Evolutionary conservation across 805 yeast species (phyloP), one percentile per base, ranked within the genome.

Genomic region (Maudiozyma bulderi): DNA sequence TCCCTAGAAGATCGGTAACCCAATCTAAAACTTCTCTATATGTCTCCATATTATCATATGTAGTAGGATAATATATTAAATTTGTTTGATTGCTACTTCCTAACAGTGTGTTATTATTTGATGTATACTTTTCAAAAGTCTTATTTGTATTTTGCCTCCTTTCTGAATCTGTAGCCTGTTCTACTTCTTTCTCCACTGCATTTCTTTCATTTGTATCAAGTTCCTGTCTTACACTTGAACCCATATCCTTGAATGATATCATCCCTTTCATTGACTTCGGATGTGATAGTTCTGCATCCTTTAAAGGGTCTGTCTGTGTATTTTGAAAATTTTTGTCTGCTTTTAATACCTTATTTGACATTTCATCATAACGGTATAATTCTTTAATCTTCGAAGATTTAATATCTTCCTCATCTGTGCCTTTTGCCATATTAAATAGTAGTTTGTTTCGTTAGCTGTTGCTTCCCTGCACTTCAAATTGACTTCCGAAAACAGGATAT

Each of bases 211-310:
- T 47, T 6, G 47, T 45, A 8, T 44, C 37, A 3, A 45, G 15
- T 2, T 37, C 50, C 1, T 45, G 45, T 0, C 50, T 43, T 1
- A 51, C 58, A 30, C 55, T 52, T 2, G 77, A 57, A 0, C 95
- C 96, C 84, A 89, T 78, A 45, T 87, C 95, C 38, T 73, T 70
- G 47, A 77, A 69, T 4, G 80, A 67, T n/a, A 90, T 73, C 51
- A 74, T 78, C 3, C 95, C 95, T 8, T 71, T 76, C 60, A 89
- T 69, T 0, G 95, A 80, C 50, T 79, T 79, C 0, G 96, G 96
- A 43, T 75, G 79, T 2, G 84, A 80, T 11, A 70, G 61, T 28
- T 75, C 80, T 5, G 77, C 78, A 46, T 73, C 78, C 44, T 58
- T 62, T 13, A 57, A 57, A 8, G 71, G 72, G 44, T 65, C 70